Conservation (phyloP, 2,329 filamentous ascomycete species). For the Didymella keratinophila region DNA sequence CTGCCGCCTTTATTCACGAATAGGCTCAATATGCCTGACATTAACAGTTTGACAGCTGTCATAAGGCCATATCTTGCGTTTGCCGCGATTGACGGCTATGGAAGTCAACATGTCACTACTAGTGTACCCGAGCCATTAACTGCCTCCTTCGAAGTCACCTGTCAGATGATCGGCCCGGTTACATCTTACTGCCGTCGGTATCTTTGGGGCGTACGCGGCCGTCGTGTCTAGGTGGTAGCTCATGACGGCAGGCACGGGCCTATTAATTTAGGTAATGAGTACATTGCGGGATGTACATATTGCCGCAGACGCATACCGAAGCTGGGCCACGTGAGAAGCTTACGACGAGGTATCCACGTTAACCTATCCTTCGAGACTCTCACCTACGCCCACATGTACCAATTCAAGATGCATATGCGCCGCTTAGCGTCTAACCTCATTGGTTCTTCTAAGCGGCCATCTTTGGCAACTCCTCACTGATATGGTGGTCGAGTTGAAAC, state of each 20-base stretch:
- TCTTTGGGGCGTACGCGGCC: background rate
- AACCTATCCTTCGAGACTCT: slow-evolving; percentile 1
- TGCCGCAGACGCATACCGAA: background rate
- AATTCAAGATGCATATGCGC: background rate
- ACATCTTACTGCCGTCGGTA: background rate
- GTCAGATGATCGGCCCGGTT: slow-evolving; percentile 2
- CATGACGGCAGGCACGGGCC: background rate
- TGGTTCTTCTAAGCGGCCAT: background rate
- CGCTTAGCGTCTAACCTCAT: background rate
- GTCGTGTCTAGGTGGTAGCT: background rate
- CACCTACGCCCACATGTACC: background rate
- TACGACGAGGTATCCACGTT: slow-evolving; percentile 2
- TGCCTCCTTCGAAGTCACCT: background rate
- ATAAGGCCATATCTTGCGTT: background rate
- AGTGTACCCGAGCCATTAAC: background rate
- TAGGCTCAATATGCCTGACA: background rate
- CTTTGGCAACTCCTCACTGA: too few species aligned
- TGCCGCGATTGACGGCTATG: slow-evolving; percentile 1
- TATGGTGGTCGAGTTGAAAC: background rate
- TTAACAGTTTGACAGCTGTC: too few species aligned
- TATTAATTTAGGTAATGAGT: background rate
- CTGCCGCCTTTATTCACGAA: background rate
- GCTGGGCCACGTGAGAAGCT: slow-evolving; percentile 6
- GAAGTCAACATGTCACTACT: background rate
- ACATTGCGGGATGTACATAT: background rate